Conservation (phyloP, 345 rosid species). For the Ailanthus altissimus region DNA sequence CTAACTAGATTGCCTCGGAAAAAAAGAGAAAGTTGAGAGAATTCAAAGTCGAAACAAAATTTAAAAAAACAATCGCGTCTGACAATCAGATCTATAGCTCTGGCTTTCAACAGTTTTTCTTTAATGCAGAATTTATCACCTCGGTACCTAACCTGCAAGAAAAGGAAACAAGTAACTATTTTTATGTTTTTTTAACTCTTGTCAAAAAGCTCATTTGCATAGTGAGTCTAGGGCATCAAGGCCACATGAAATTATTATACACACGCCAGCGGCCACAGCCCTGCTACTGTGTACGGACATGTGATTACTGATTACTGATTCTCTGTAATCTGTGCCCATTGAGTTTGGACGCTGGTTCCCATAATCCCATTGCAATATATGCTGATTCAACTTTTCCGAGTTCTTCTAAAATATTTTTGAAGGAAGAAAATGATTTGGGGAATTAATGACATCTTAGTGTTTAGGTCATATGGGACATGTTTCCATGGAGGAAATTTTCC, state of each 20-base stretch:
- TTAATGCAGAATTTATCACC: constrained; percentile 5
- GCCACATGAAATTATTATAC: neutral
- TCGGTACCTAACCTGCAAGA: constrained; percentile 8
- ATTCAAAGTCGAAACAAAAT: neutral
- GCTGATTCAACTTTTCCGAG: neutral
- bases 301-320: neutral
- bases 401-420: neutral
- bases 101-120: neutral
- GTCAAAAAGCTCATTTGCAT: neutral
- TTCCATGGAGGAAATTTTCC: too few species aligned
- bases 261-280: neutral
- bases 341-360: neutral
- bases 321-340: neutral
- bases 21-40: neutral
- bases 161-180: neutral
- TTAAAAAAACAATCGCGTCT: constrained; percentile 7
- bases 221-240: neutral
- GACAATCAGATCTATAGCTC: constrained; percentile 23
- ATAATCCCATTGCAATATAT: neutral
- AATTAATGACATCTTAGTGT: too few species aligned
- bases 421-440: too few species aligned
- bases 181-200: neutral
- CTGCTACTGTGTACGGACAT: neutral
- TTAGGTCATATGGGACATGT: too few species aligned
- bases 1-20: neutral